Conservation (phyloP, 345 rosid species). For the Raphanus sativus region DNA sequence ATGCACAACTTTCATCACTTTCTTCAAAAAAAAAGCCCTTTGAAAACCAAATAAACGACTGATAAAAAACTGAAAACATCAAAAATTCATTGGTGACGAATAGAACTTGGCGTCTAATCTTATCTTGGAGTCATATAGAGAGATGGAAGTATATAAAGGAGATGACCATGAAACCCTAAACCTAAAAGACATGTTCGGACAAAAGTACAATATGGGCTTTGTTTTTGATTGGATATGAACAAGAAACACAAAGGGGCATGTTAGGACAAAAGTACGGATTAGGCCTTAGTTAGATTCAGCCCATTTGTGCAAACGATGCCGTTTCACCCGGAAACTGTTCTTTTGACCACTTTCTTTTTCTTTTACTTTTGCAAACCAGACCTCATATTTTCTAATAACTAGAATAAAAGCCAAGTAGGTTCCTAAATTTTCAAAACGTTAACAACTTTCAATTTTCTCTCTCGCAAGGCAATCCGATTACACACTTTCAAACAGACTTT, state of each 20-base stretch:
- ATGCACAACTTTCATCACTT: conserved; percentile 39
- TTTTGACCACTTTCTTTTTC: too few species aligned
- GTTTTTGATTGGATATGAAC: too few species aligned
- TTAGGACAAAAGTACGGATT: background rate
- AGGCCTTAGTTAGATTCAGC: background rate
- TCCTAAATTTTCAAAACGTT: background rate
- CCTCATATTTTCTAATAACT: conserved; percentile 1
- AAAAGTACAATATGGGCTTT: background rate
- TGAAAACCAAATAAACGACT: background rate
- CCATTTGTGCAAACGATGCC: background rate
- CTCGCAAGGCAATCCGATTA: conserved; percentile 17
- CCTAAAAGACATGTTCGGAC: background rate
- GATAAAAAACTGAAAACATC: background rate
- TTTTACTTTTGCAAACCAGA: too few species aligned
- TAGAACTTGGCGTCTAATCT: background rate
- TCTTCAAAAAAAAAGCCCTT: background rate
- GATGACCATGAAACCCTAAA: background rate
- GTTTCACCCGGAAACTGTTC: too few species aligned
- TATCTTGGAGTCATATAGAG: background rate
- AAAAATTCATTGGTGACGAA: background rate
- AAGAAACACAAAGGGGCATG: background rate
- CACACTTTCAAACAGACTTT: conserved; percentile 41
- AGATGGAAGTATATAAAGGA: conserved; percentile 14
- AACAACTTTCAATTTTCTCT: background rate
- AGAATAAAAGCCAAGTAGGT: background rate